Base-by-base conservation (phyloP, 192 early-diverging fungal species). In the Coemansia sp. region DNA sequence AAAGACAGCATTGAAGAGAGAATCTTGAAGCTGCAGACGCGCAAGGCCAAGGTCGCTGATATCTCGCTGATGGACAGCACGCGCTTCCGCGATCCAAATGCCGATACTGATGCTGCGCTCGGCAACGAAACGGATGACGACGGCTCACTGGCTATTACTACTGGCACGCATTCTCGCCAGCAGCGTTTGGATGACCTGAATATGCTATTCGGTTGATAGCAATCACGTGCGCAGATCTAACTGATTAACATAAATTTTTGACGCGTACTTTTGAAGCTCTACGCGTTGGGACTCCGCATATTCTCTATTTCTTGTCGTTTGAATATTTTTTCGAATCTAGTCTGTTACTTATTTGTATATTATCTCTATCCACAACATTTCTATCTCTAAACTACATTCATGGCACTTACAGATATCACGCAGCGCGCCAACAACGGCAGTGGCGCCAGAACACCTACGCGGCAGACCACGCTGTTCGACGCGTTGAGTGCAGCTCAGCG, bases 1-100 rank as follows among this genome's bases (percentile, higher is more conserved):
- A 64, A 85, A 21, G 77, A 86, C 53, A 89, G 91, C 63, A 90
- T 98, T 3, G 96, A 98, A 68, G 93, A 96, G 77, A 89, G 89
- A 74, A 95, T 98, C 63, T 67, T 95, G 68, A 64, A 70, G 54
- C 85, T 98, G 19, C 95, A 97, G 69, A 78, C 87, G 16, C 84
- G 88, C 45, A 98, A 98, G 84, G 87, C 72, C 74, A 83, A 62
- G 63, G 88, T 85, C 21, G 73, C 68, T 4, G 81, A 83, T 44
- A 72, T 83, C 54, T 83, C 81, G 68, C 57, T 83, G 66, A 77
- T 83, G 81, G 81, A 83, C 64, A 83, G 70, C 66, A 75, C 64
- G 2, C 74, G 74, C 65, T 37, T 34, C 3, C 34, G 59, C n/a
- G 48, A 67, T 60, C 40, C 53, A 24, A 59, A 42, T 19, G 42